Base-by-base conservation (phyloP, 768 basidiomycete genomes). In the Russula ochroleuca region DNA sequence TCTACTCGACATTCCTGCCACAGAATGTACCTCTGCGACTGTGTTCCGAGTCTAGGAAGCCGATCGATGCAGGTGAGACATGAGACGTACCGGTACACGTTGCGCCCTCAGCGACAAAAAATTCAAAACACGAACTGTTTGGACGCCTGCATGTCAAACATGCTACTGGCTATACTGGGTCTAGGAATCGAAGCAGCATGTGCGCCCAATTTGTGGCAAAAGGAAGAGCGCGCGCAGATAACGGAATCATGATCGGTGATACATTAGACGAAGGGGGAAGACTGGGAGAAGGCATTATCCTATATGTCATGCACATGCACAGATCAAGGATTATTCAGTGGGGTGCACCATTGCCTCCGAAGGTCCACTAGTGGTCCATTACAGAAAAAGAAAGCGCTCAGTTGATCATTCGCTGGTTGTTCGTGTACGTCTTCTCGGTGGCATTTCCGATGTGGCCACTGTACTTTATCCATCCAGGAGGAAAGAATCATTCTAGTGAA, bases 121-220 rank as follows among this genome's bases (percentile, higher is more conserved):
- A 23, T 21, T 21, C 45, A 47, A 14, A 47, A 47, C 45, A 21
- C 45, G 45, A 13, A 11, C n/a, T 21, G 11, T n/a, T 47, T 47
- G 10, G 21, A 47, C 45, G 21, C 5, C n/a, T 21, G n/a, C 11
- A 47, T 47, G 45, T 47, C 43, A 43, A 43, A n/a, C 3, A 19
- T n/a, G 19, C 47, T 13, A 25, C 23, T 11, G 13, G 21, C 5
- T n/a, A 13, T 21, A n/a, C 11, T 23, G 11, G 13, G 13, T 48
- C 7, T 10, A 19, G 9, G 17, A 31, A 51, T 51, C 10, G 50
- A 51, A 51, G 50, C 31, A 17, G 6, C 28, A 51, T 2, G 17
- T 51, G 19, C 50, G 50, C 50, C 50, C 50, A 51, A 51, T 51
- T 33, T 51, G 50, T 51, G 50, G 50, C 50, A 51, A 51, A n/a